Evolutionary conservation across 208 protist species (phyloP).

Genomic region (Phytomonas francai): DNA sequence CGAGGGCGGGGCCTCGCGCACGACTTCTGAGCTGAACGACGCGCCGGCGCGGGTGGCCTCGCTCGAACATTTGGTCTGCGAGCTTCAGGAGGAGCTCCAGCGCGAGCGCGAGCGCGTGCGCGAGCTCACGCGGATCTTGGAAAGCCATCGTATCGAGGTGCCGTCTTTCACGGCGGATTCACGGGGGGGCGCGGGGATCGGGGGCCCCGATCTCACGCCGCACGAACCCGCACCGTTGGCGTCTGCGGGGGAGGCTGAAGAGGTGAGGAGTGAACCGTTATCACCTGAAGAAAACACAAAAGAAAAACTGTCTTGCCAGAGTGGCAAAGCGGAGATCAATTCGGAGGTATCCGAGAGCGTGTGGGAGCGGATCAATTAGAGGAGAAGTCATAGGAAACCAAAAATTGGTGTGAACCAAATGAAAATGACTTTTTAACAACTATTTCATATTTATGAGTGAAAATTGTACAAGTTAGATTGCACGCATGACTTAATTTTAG

Average conservation of each 20-base stretch:
- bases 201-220: too few relatives aligned
- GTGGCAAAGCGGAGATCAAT: too few relatives aligned
- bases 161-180: constrained; percentile 13
- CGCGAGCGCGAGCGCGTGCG: constrained; percentile 19
- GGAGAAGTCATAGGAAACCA: too few relatives aligned
- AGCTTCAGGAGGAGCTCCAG: constrained; percentile 51
- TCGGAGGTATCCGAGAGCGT: too few relatives aligned
- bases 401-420: too few relatives aligned
- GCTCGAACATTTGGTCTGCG: constrained; percentile 48
- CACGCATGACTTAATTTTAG: too few relatives aligned
- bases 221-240: constrained; percentile 1
- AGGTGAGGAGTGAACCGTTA: not conserved
- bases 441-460: too few relatives aligned
- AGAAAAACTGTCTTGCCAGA: not conserved
- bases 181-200: not conserved
- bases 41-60: constrained; percentile 13
- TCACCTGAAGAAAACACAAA: not conserved
- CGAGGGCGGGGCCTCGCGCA: too few relatives aligned
- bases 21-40: too few relatives aligned
- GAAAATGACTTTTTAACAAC: too few relatives aligned
- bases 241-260: not conserved
- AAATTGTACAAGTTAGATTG: too few relatives aligned
- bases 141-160: constrained; percentile 17
- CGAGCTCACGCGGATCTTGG: constrained; percentile 25
- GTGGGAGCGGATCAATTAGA: too few relatives aligned